Evolutionary conservation across 306 rosid species (phyloP).

Genomic region (Lagenaria siceraria): DNA sequence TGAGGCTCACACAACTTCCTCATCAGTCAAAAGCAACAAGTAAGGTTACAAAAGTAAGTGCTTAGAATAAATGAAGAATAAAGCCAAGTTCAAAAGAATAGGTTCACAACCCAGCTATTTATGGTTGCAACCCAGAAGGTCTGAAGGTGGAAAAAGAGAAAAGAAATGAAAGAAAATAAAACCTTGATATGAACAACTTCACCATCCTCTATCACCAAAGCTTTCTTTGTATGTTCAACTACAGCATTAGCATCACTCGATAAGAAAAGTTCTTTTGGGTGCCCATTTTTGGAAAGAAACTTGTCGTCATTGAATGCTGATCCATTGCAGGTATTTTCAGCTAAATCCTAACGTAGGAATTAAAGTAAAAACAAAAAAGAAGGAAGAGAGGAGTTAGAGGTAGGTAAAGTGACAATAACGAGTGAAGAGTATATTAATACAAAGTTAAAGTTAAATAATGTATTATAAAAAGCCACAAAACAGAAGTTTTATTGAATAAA

Average conservation of each 20-base stretch:
- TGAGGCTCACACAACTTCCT: background rate
- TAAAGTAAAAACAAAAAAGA: constrained; percentile 6
- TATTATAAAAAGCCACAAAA: background rate
- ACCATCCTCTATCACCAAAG: constrained; percentile 87
- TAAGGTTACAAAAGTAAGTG: background rate
- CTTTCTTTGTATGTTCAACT: constrained; percentile 89
- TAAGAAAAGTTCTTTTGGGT: constrained; percentile 79
- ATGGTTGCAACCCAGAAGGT: background rate
- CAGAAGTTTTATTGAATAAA: background rate
- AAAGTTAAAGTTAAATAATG: background rate
- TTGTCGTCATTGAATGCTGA: constrained; percentile 75
- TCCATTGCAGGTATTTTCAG: constrained; percentile 45
- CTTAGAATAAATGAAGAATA: background rate
- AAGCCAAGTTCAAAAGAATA: background rate
- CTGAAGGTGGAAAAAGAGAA: background rate
- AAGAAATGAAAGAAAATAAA: constrained; percentile 7
- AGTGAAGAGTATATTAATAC: background rate
- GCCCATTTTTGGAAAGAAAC: constrained; percentile 61
- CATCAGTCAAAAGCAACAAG: background rate
- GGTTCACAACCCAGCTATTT: background rate
- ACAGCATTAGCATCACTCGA: constrained; percentile 96
- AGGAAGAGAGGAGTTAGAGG: background rate
- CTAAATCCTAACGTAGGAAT: constrained; percentile 43
- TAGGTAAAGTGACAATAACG: background rate
- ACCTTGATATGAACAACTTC: constrained; percentile 98